Conservation (phyloP, 2,329 filamentous ascomycete species). For the Alternaria incomplexa region DNA sequence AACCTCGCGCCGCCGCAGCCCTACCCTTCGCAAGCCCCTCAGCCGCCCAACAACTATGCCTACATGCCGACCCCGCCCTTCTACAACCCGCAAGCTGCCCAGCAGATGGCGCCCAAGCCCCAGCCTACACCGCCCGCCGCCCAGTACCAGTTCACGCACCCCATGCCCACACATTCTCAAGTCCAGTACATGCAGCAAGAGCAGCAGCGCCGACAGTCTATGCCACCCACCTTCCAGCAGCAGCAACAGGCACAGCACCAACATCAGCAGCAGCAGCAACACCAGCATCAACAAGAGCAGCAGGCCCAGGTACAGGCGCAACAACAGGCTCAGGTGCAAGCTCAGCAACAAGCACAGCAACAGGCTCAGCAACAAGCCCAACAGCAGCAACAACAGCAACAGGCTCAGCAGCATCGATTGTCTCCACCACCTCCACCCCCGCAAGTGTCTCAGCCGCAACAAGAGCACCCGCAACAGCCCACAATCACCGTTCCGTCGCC, state of each 20-base stretch:
- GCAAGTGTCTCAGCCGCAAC: constrained; percentile 72
- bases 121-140: constrained; percentile 48
- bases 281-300: constrained; percentile 61
- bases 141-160: constrained; percentile 55
- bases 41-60: constrained; percentile 71
- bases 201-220: constrained; percentile 73
- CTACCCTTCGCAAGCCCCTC: constrained; percentile 67
- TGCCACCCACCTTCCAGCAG: constrained; percentile 71
- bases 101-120: constrained; percentile 54
- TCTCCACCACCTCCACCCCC: constrained; percentile 77
- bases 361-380: constrained; percentile 59
- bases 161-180: constrained; percentile 55
- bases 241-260: constrained; percentile 69
- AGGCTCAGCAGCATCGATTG: constrained; percentile 57
- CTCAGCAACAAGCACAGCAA: constrained; percentile 56
- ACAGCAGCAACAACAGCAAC: constrained; percentile 63
- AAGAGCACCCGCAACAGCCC: constrained; percentile 58
- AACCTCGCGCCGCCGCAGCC: constrained; percentile 72
- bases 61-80: constrained; percentile 88
- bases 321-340: constrained; percentile 55
- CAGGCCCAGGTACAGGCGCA: constrained; percentile 76
- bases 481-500: constrained; percentile 55
- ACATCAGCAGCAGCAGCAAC: constrained; percentile 56
- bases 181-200: constrained; percentile 76
- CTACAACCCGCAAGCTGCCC: constrained; percentile 71